phyloP scores from a whole-genome alignment of 345 rosid genomes.

The Linum tenue region DNA sequence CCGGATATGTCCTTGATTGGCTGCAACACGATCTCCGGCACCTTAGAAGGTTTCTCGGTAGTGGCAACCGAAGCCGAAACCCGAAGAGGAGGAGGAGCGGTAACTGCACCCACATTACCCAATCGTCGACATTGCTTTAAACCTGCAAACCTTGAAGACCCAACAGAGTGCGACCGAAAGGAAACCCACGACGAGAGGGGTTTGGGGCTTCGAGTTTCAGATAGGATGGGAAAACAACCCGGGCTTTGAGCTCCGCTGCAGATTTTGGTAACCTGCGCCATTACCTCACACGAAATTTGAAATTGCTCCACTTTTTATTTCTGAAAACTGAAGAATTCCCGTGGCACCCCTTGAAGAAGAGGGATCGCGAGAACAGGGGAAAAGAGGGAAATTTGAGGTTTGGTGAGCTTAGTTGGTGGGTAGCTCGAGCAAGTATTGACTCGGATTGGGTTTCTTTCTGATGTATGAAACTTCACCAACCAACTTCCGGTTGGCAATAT shows the following conservation, averaged over 20 bases:
- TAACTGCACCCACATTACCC: slow-evolving; percentile 6
- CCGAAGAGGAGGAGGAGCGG: slow-evolving; percentile 14
- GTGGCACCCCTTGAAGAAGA: no score
- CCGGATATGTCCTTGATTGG: slow-evolving; percentile 85
- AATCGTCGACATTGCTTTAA: background rate
- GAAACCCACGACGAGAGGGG: background rate
- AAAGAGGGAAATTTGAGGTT: background rate
- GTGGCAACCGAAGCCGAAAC: slow-evolving; percentile 48
- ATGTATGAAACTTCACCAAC: background rate
- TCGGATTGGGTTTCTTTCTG: background rate
- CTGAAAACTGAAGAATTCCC: background rate
- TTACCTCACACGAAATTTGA: no score
- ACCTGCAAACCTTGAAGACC: background rate
- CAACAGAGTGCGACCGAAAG: background rate
- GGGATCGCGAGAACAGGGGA: background rate
- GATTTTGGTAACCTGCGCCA: background rate
- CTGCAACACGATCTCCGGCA: slow-evolving; percentile 66
- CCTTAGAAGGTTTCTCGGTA: slow-evolving; percentile 53
- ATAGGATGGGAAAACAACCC: background rate
- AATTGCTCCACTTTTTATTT: no score
- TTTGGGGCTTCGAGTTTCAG: background rate
- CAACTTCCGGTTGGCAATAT: background rate
- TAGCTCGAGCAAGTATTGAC: background rate
- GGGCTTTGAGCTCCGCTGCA: background rate
- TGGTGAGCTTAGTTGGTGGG: background rate